Evolutionary conservation across 2,329 filamentous ascomycete species (phyloP).

Genomic region (Aspergillus sp.): DNA sequence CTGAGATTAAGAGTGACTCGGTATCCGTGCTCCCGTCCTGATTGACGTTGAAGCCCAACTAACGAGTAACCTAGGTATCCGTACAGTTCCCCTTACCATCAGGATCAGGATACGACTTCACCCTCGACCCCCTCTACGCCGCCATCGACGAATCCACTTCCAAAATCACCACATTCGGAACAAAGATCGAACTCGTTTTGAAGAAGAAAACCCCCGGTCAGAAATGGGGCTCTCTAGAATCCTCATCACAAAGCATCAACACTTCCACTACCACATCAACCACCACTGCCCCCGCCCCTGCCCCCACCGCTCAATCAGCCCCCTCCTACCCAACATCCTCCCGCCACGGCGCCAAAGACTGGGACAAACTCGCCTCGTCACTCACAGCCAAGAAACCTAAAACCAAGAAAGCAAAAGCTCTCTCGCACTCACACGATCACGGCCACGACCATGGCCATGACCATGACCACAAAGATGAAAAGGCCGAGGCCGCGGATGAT

Average conservation of each 20-base stretch:
- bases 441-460: slow-evolving; percentile 33
- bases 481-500: slow-evolving; percentile 53
- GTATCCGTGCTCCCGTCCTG: slow-evolving; percentile 38
- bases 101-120: slow-evolving; percentile 62
- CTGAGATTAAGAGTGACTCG: slow-evolving; percentile 57
- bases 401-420: slow-evolving; percentile 37
- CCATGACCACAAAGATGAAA: slow-evolving; percentile 30
- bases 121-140: slow-evolving; percentile 69
- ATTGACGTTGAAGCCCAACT: slow-evolving; percentile 22
- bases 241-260: slow-evolving; percentile 35
- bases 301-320: slow-evolving; percentile 34
- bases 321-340: slow-evolving; percentile 87
- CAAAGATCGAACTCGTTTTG: slow-evolving; percentile 79
- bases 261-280: slow-evolving; percentile 21
- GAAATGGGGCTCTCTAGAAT: slow-evolving; percentile 70
- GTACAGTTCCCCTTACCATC: slow-evolving; percentile 63
- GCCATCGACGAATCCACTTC: slow-evolving; percentile 66
- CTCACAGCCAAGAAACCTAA: slow-evolving; percentile 39
- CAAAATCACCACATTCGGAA: slow-evolving; percentile 68
- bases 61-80: slow-evolving; percentile 47
- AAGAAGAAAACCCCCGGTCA: slow-evolving; percentile 67
- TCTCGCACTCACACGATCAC: slow-evolving; percentile 30
- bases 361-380: slow-evolving; percentile 75
- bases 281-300: neutral
- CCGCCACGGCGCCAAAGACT: slow-evolving; percentile 80